Base-by-base conservation (phyloP, 805 yeast genomes). In the Komagataella phaffii region DNA sequence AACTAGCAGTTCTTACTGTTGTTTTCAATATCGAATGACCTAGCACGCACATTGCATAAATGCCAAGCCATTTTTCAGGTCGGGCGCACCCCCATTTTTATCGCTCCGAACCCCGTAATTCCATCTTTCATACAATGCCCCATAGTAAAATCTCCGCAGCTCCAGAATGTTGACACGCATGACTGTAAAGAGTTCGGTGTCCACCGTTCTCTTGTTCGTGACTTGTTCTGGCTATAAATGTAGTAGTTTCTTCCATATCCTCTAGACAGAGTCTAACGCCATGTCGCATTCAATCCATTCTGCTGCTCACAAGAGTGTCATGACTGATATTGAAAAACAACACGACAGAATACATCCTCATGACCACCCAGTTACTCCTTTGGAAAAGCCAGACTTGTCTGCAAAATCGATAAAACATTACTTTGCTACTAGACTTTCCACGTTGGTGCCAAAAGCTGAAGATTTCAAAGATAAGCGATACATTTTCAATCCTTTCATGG, bases 401-500 rank as follows among this genome's bases (percentile, higher is more conserved):
- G 48, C 58, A 5, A 50, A 55, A 10, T 54, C 71, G 7, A 68
- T 74, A 44, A 56, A 53, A 23, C 53, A 57, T 8, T 80, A 79
- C 54, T 55, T 68, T 10, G 61, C 48, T 14, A 70, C 81, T 0
- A 69, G 86, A 58, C 56, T 79, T 55, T 65, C 83, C 0, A 70
- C 77, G 1, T 66, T 82, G 23, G 64, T 76, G 2, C 77, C 83
- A 8, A 67, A 73, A 21, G 73, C 66, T 52, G 76, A 62, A 66
- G 51, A 60, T 59, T 55, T 64, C 30, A 50, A 60, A 49, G 54
- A 73, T 50, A 30, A 30, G n/a, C 8, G n/a, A 8, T 30, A 30
- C 14, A 30, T 30, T 24, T 54, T 81, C 44, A 85, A 86, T 62
- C 95, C 95, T 2, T 62, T 86, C 54, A 80, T 80, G 1, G 77